Conservation (phyloP, 306 rosid species). For the Vicia faba region DNA sequence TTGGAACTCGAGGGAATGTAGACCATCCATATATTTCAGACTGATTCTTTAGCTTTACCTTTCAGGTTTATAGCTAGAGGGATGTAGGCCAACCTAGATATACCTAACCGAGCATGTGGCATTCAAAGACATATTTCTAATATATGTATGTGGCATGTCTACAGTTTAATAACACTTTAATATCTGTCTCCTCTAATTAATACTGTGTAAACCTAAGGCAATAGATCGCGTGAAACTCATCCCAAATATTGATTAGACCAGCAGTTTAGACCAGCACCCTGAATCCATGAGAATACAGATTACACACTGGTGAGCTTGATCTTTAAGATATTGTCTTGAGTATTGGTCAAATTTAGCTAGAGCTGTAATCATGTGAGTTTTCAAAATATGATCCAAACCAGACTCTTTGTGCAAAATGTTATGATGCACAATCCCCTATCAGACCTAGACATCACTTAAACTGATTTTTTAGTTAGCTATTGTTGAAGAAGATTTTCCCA, state of each 20-base stretch:
- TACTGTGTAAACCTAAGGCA: neutral
- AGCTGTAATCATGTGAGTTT: conserved; percentile 5
- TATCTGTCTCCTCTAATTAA: neutral
- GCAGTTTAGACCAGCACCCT: too few relatives aligned
- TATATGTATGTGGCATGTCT: neutral
- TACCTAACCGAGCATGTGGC: neutral
- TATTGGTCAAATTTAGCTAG: neutral
- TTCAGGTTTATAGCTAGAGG: neutral
- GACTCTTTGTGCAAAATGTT: neutral
- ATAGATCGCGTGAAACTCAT: neutral
- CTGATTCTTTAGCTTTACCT: neutral
- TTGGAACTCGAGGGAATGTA: neutral
- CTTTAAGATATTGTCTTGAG: neutral
- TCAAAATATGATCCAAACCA: conserved; percentile 1
- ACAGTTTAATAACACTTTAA: neutral
- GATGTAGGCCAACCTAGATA: neutral
- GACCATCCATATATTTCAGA: neutral
- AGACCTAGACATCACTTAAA: neutral
- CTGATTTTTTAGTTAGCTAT: neutral
- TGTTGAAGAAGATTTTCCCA: neutral
- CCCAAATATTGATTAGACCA: neutral
- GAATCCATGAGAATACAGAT: neutral
- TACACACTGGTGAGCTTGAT: neutral
- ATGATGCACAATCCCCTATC: neutral
- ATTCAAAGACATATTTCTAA: neutral